These are phyloP conservation scores for Piper betle DNA, from an alignment of 164 flowering plant genomes.

Conservation along the genomic window DNA sequence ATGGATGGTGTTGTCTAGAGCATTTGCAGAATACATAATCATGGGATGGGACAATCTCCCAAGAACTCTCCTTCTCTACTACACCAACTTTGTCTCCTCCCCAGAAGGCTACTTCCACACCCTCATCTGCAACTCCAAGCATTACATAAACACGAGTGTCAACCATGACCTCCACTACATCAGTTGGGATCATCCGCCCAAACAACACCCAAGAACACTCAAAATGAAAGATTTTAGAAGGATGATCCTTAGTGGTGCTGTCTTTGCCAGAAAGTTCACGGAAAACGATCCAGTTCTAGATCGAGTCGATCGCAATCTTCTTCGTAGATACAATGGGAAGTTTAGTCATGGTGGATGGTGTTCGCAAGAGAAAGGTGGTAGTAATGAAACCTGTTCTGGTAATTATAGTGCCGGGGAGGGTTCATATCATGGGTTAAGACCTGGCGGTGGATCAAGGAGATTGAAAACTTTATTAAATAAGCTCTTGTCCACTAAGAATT, in stretches of 20 bases:
- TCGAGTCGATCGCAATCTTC: conserved; percentile 59
- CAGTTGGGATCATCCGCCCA: conserved; percentile 86
- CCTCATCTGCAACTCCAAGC: conserved; percentile 64
- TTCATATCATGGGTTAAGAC: conserved; percentile 41
- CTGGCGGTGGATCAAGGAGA: conserved; percentile 66
- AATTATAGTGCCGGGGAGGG: conserved; percentile 15
- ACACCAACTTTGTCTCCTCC: conserved; percentile 88
- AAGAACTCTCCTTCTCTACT: conserved; percentile 79
- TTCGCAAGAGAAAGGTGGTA: conserved; percentile 11
- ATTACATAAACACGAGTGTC: conserved; percentile 54
- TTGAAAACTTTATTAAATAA: conserved; percentile 38
- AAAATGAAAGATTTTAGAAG: conserved; percentile 44
- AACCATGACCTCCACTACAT: conserved; percentile 91
- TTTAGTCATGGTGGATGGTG: conserved; percentile 83
- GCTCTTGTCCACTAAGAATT: conserved; percentile 26
- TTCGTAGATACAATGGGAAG: conserved; percentile 22
- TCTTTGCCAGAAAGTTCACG: conserved; percentile 81
- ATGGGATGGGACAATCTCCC: conserved; percentile 90
- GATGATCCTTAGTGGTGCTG: conserved; percentile 49
- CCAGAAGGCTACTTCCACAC: conserved; percentile 96
- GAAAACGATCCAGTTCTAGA: conserved; percentile 44
- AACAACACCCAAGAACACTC: conserved; percentile 79
- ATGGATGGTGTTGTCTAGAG: conserved; percentile 52
- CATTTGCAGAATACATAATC: conserved; percentile 71
- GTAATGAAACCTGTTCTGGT: conserved; percentile 13